Evolutionary conservation across 352 stramenopile genomes (phyloP).

Genomic region (Globisporangium emineosum): DNA sequence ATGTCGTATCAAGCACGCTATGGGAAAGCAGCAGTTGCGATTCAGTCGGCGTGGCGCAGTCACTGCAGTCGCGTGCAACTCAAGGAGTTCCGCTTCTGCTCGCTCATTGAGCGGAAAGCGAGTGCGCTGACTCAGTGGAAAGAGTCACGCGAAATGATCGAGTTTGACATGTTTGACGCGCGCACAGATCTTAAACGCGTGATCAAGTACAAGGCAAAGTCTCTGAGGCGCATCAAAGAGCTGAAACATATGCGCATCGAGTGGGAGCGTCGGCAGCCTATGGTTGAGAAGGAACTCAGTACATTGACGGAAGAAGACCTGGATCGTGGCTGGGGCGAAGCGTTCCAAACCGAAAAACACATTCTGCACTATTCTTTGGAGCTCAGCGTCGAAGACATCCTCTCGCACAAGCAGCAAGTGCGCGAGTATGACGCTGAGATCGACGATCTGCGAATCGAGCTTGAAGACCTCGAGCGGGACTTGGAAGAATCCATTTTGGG

Average conservation of each 20-base stretch:
- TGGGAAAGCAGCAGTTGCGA: conserved; percentile 51
- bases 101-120: conserved; percentile 62
- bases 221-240: conserved; percentile 64
- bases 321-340: conserved; percentile 72
- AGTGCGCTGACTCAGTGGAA: conserved; percentile 47
- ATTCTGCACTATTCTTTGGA: conserved; percentile 63
- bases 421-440: conserved; percentile 72
- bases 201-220: conserved; percentile 77
- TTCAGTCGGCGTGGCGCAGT: conserved; percentile 74
- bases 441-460: conserved; percentile 60
- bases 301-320: conserved; percentile 66
- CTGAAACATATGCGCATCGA: conserved; percentile 75
- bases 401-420: conserved; percentile 53
- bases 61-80: conserved; percentile 54
- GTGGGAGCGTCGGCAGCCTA: conserved; percentile 73
- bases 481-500: conserved; percentile 60
- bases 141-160: conserved; percentile 60
- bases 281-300: conserved; percentile 68
- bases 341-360: conserved; percentile 76
- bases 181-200: conserved; percentile 57
- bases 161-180: conserved; percentile 69
- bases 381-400: conserved; percentile 78
- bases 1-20: conserved; percentile 40
- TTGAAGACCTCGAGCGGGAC: conserved; percentile 80
- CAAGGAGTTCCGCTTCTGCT: conserved; percentile 64